phyloP scores from a whole-genome alignment of 805 yeast genomes.

The Lachancea sp. region DNA sequence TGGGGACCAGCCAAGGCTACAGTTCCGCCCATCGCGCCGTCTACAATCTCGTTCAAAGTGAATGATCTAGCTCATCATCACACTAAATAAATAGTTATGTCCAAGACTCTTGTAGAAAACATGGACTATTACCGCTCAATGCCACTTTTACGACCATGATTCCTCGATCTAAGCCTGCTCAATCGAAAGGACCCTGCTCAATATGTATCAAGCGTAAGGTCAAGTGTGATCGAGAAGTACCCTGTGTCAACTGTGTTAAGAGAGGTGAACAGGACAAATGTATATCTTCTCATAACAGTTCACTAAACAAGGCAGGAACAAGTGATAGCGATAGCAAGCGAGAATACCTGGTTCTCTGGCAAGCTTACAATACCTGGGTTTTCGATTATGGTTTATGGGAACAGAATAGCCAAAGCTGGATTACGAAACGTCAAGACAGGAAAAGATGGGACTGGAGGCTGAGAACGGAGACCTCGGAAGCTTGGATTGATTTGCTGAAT shows the following conservation, averaged over 20 bases:
- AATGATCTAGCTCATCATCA: background rate
- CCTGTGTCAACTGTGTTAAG: conserved; percentile 29
- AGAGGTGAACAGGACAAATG: conserved; percentile 26
- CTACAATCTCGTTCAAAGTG: background rate
- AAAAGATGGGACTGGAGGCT: conserved; percentile 2
- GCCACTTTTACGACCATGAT: conserved; percentile 2
- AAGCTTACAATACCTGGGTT: conserved; percentile 27
- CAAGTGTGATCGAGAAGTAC: conserved; percentile 31
- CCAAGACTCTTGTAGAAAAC: too few species aligned
- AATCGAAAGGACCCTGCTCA: conserved; percentile 21
- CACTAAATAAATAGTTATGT: too few species aligned
- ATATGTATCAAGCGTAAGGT: conserved; percentile 28
- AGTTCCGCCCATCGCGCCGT: too few species aligned
- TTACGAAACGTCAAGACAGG: conserved; percentile 5
- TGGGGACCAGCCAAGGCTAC: too few species aligned
- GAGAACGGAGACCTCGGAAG: conserved; percentile 10
- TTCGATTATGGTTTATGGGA: conserved; percentile 23
- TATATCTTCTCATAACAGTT: conserved; percentile 3
- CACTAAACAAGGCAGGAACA: conserved; percentile 1
- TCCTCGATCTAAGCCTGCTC: conserved; percentile 9
- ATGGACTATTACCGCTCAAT: background rate
- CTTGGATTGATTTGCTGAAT: conserved; percentile 14
- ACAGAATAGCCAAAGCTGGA: conserved; percentile 6
- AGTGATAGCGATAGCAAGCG: conserved; percentile 6
- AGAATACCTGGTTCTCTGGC: conserved; percentile 22